Base-by-base conservation (phyloP, 179 eudicot species). In the Pouteria campechiana region DNA sequence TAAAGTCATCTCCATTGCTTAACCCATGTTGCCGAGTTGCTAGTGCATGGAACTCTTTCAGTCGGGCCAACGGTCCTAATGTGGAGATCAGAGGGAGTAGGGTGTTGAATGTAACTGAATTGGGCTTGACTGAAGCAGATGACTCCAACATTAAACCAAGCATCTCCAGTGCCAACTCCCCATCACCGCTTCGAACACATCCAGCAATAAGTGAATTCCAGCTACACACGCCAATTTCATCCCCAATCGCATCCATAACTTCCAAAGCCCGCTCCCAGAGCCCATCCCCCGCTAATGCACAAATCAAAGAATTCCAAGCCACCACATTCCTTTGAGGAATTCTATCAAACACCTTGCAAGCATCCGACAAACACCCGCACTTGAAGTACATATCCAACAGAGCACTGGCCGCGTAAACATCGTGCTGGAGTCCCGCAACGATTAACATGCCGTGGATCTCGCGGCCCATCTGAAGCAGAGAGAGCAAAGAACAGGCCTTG, bases 291-390 rank as follows among this genome's bases (percentile, higher is more conserved):
- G 61, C 61, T 46, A 46, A 12, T 32, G 47, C 32, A 57, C 5
- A 39, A 29, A 57, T 12, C 54, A 57, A 46, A 1, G 61, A 46
- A 39, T 57, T 57, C 61, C 61, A 57, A 1, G 61, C 54, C 20
- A 57, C 61, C 38, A 57, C 34, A 57, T 57, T 54, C 48, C 52
- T 57, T 7, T 19, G 5, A 30, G 41, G 6, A 54, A 57, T 57
- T 1, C 8, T 6, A 39, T 47, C 54, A 11, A 57, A 57, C 22
- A 57, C 54, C 21, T 40, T 22, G 10, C 41, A 14, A 2, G 47
- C 61, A 17, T 47, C 61, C 2, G n/a, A 28, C 16, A 57, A 39
- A 40, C 47, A 57, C 25, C 61, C 61, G 40, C 61, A 57, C 41
- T 57, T 57, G 5, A 42, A 25, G 19, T 57, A 57, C 8, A 57